Conservation (phyloP, 2,329 filamentous ascomycete species). For the Lachnellula subtilissima region DNA sequence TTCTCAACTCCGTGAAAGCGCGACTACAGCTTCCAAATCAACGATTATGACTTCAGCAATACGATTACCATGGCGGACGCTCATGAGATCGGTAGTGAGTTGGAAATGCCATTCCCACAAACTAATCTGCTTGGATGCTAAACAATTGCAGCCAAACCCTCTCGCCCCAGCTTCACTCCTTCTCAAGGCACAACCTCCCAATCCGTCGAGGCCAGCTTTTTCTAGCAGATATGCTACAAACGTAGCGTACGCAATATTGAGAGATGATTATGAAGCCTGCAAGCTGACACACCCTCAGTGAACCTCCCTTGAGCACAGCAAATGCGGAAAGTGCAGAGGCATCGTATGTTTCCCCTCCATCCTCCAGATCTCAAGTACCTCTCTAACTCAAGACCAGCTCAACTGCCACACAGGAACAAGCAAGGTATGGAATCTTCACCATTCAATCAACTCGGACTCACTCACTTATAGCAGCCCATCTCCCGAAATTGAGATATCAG, state of each 20-base stretch:
- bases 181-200: constrained; percentile 1
- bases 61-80: constrained; percentile 23
- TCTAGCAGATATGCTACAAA: constrained; percentile 9
- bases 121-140: background rate
- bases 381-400: background rate
- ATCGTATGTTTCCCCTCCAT: constrained; percentile 3
- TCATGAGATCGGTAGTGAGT: constrained; percentile 17
- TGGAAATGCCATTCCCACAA: background rate
- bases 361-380: background rate
- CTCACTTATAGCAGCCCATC: background rate
- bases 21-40: background rate
- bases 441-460: background rate
- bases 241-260: constrained; percentile 3
- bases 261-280: background rate
- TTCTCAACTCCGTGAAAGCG: background rate
- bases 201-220: background rate
- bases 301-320: background rate
- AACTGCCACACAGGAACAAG: background rate
- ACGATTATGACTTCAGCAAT: constrained; percentile 1
- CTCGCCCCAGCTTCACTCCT: constrained; percentile 6
- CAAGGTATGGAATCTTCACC: background rate
- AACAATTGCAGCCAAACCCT: constrained; percentile 16
- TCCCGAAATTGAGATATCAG: background rate
- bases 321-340: background rate
- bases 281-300: constrained; percentile 1